phyloP scores from a whole-genome alignment of 1,284 basidiomycete species.

The Trichosporon coremiiforme region DNA sequence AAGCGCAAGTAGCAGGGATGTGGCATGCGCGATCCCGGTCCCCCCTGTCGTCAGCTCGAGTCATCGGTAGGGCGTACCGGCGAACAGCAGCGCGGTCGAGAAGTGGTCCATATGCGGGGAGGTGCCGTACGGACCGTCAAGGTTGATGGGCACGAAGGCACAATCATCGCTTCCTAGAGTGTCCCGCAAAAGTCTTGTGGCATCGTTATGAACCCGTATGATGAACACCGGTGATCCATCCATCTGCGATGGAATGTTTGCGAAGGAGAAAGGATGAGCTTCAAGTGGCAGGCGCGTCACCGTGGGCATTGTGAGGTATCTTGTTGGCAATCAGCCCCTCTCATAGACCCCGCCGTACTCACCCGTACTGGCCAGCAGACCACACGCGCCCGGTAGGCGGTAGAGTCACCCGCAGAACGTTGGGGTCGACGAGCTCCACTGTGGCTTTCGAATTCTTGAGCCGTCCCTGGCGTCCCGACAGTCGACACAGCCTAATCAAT shows the following conservation, averaged over 20 bases:
- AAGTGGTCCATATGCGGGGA: slow-evolving; percentile 36
- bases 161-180: slow-evolving; percentile 28
- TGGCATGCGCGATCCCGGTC: slow-evolving; percentile 47
- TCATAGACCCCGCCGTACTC: slow-evolving; percentile 21
- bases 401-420: slow-evolving; percentile 62
- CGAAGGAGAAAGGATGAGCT: slow-evolving; percentile 54
- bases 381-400: slow-evolving; percentile 59
- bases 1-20: slow-evolving; percentile 22
- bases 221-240: slow-evolving; percentile 42
- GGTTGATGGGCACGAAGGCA: slow-evolving; percentile 35
- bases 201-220: slow-evolving; percentile 49
- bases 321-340: too few species aligned
- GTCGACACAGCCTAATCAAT: slow-evolving; percentile 60
- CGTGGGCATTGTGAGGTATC: slow-evolving; percentile 36
- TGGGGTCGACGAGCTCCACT: slow-evolving; percentile 59
- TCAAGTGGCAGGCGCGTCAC: slow-evolving; percentile 46
- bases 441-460: slow-evolving; percentile 24
- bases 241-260: slow-evolving; percentile 40
- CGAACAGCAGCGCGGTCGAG: slow-evolving; percentile 46
- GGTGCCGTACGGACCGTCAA: slow-evolving; percentile 55
- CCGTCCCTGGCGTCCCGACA: slow-evolving; percentile 18
- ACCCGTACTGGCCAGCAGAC: slow-evolving; percentile 64
- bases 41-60: slow-evolving; percentile 37
- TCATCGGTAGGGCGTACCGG: slow-evolving; percentile 27
- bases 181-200: slow-evolving; percentile 41